These are phyloP conservation scores for Wickerhamomyces silvicola DNA, from an alignment of 805 yeast genomes.

Conservation along the genomic window DNA sequence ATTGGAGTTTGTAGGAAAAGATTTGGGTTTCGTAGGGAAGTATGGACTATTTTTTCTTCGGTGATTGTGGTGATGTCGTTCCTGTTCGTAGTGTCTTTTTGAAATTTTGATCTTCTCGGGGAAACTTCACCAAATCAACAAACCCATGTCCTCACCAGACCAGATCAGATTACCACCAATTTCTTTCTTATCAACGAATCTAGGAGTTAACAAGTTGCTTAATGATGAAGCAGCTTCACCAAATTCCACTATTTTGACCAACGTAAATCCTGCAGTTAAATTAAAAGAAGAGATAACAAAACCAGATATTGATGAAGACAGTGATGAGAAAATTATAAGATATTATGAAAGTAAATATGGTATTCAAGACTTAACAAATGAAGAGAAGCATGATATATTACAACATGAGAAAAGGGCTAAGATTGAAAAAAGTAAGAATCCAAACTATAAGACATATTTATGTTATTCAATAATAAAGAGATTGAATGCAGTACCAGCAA, in stretches of 20 bases:
- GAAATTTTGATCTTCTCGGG: neutral
- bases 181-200: constrained; percentile 24
- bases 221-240: constrained; percentile 4
- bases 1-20: constrained; percentile 3
- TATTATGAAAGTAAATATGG: constrained; percentile 22
- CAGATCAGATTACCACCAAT: constrained; percentile 33
- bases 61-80: too few species aligned
- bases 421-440: constrained; percentile 20
- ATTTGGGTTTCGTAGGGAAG: neutral
- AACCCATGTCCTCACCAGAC: constrained; percentile 14
- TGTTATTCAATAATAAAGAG: constrained; percentile 25
- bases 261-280: constrained; percentile 4
- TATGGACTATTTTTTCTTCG: too few species aligned
- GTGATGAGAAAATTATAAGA: constrained; percentile 22
- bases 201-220: constrained; percentile 8
- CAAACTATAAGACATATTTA: constrained; percentile 22
- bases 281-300: constrained; percentile 19
- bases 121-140: constrained; percentile 1
- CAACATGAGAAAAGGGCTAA: constrained; percentile 24
- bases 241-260: neutral
- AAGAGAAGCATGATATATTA: constrained; percentile 24
- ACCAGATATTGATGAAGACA: constrained; percentile 18
- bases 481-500: constrained; percentile 17
- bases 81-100: neutral
- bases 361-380: constrained; percentile 21